Evolutionary conservation across 495 filamentous ascomycete genomes (phyloP).

Genomic region (Penicillium canariense): DNA sequence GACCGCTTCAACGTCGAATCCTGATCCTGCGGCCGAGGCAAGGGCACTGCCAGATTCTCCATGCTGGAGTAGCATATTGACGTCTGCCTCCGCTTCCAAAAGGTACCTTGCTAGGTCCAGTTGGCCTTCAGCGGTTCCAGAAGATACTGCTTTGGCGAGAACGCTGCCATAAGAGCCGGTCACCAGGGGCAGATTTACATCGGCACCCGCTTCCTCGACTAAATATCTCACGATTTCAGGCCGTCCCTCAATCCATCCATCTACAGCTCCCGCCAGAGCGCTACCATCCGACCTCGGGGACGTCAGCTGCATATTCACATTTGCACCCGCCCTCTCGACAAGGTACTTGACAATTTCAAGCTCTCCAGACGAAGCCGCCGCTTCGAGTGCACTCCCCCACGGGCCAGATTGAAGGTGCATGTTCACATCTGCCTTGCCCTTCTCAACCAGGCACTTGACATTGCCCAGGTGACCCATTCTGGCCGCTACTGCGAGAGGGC

Average conservation of each 20-base stretch:
- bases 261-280: neutral
- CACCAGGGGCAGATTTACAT: neutral
- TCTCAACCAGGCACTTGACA: too few species aligned
- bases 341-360: neutral
- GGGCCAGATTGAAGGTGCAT: neutral
- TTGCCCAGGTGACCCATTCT: too few species aligned
- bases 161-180: neutral
- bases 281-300: neutral
- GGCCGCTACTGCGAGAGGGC: too few species aligned
- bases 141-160: neutral
- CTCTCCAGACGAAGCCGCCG: neutral
- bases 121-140: neutral
- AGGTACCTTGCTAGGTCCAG: neutral
- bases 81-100: neutral
- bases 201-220: neutral
- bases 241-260: neutral
- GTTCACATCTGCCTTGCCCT: too few species aligned
- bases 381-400: neutral
- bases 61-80: too few species aligned
- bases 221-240: neutral
- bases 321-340: neutral
- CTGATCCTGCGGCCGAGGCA: too few species aligned
- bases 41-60: too few species aligned
- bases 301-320: neutral
- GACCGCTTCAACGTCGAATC: too few species aligned